A percentile compares a stretch with the other conserved stretches of the same genome.
Evolutionary conservation across 1,139 yeast genomes (phyloP).

Genomic region (Yamadazyma conglobata): DNA sequence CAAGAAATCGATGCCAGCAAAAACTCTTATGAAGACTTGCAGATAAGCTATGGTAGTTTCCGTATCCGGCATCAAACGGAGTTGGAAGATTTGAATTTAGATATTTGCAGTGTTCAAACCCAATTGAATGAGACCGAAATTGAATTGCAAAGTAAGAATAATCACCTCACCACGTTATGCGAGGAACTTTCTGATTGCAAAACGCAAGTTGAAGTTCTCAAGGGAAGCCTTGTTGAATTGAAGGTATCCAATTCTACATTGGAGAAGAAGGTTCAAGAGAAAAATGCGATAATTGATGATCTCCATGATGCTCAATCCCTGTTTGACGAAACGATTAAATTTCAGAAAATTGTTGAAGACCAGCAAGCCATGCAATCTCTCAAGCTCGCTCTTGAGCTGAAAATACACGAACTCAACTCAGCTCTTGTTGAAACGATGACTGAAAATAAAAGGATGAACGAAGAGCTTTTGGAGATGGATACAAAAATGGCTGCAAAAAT

Average conservation of each 20-base stretch:
- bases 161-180: too few species aligned
- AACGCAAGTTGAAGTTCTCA: background rate
- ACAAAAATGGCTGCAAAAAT: background rate
- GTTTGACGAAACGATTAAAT: too few species aligned
- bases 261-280: background rate
- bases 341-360: too few species aligned
- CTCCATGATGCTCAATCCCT: too few species aligned
- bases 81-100: conserved; percentile 2
- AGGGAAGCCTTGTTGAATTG: background rate
- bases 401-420: background rate
- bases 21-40: conserved; percentile 3
- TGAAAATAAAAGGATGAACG: background rate
- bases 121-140: conserved; percentile 1
- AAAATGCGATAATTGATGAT: too few species aligned
- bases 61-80: conserved; percentile 1
- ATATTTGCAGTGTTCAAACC: background rate
- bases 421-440: background rate
- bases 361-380: too few species aligned
- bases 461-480: conserved; percentile 2
- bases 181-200: background rate
- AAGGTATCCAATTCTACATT: background rate
- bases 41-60: conserved; percentile 2
- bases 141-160: too few species aligned
- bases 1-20: conserved; percentile 1
- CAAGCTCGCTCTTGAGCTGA: too few species aligned